These are phyloP conservation scores for Penicillium cinerascens DNA, from an alignment of 495 filamentous ascomycete genomes.

Conservation along the genomic window DNA sequence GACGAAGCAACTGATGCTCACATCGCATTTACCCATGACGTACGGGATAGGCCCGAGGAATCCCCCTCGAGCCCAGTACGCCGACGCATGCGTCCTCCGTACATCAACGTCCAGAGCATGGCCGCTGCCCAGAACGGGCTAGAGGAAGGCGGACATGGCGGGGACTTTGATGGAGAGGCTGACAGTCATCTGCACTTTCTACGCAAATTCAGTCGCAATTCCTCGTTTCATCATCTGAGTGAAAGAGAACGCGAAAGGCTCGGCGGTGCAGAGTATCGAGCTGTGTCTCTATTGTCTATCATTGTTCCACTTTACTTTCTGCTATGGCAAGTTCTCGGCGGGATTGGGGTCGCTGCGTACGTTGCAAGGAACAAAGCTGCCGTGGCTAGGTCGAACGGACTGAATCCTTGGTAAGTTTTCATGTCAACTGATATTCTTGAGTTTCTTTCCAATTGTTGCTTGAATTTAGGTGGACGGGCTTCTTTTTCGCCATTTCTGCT, in stretches of 20 bases:
- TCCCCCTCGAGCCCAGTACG: background rate
- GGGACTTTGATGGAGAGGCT: background rate
- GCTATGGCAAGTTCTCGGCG: conserved; percentile 64
- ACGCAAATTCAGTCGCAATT: conserved; percentile 44
- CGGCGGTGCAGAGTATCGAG: conserved; percentile 70
- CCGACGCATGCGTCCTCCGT: conserved; percentile 6
- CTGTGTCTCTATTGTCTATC: conserved; percentile 57
- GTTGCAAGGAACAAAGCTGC: conserved; percentile 51
- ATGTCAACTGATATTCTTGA: background rate
- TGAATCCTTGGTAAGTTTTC: conserved; percentile 46
- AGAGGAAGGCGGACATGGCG: background rate
- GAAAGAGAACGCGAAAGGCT: conserved; percentile 59
- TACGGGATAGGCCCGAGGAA: background rate
- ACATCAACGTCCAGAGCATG: conserved; percentile 2
- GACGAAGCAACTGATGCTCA: background rate
- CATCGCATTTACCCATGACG: background rate
- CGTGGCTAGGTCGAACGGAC: conserved; percentile 54
- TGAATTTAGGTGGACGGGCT: background rate
- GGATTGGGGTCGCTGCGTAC: conserved; percentile 64
- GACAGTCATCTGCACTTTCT: background rate
- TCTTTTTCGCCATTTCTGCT: conserved; percentile 5
- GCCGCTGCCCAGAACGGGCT: background rate
- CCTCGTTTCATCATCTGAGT: conserved; percentile 60
- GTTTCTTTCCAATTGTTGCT: background rate
- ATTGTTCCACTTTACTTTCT: conserved; percentile 70